Evolutionary conservation across 805 yeast species (phyloP).

Genomic region (Torulaspora quercuum): DNA sequence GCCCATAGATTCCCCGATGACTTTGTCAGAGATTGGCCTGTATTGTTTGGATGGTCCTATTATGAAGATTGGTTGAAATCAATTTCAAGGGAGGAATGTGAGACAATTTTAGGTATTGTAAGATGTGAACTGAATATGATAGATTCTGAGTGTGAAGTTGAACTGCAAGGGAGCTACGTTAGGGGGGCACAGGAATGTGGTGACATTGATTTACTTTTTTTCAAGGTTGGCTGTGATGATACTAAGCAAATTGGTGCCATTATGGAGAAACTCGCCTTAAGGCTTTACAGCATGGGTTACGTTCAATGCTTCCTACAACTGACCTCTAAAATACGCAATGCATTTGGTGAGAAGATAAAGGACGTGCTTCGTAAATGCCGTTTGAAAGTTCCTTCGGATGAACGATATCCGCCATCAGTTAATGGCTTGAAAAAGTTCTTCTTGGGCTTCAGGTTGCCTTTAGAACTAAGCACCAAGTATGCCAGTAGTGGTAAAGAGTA

Average conservation of each 20-base stretch:
- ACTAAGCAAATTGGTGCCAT: slow-evolving; percentile 19
- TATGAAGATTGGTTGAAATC: slow-evolving; percentile 33
- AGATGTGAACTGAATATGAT: slow-evolving; percentile 17
- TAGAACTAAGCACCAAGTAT: background rate
- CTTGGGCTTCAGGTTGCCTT: slow-evolving; percentile 22
- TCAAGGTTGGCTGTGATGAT: slow-evolving; percentile 28
- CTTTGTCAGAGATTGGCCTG: slow-evolving; percentile 27
- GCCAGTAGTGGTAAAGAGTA: background rate
- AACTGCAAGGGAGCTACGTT: slow-evolving; percentile 32
- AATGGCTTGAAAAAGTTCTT: slow-evolving; percentile 20
- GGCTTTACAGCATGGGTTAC: slow-evolving; percentile 21
- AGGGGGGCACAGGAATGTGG: slow-evolving; percentile 30
- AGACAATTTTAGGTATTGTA: slow-evolving; percentile 21
- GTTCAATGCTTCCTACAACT: slow-evolving; percentile 30
- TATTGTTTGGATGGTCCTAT: slow-evolving; percentile 34
- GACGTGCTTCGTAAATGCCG: slow-evolving; percentile 14
- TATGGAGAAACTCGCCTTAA: slow-evolving; percentile 22
- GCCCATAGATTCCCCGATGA: slow-evolving; percentile 19
- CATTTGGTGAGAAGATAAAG: slow-evolving; percentile 13
- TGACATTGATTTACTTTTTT: slow-evolving; percentile 34
- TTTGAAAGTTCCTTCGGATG: slow-evolving; percentile 7
- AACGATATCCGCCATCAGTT: slow-evolving; percentile 5
- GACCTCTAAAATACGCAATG: slow-evolving; percentile 14
- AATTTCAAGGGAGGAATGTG: slow-evolving; percentile 29
- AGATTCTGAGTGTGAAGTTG: slow-evolving; percentile 23